Conservation (phyloP, 345 rosid genomes). For the Excoecaria agallocha region DNA sequence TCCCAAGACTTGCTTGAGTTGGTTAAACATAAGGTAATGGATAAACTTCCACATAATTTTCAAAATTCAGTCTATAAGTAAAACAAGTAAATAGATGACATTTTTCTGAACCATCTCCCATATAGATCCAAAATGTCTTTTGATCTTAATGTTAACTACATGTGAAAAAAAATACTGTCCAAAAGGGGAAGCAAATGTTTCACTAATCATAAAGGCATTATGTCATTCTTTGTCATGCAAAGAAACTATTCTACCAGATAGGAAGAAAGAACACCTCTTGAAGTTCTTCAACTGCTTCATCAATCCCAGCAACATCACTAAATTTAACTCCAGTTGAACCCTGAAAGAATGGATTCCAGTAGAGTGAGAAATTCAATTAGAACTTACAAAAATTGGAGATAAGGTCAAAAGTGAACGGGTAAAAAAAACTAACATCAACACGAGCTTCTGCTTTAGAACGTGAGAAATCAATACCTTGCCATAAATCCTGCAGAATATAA, state of each 20-base stretch:
- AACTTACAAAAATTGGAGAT: slow-evolving; percentile 8
- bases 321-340: slow-evolving; percentile 95
- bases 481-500: slow-evolving; percentile 61
- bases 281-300: slow-evolving; percentile 97
- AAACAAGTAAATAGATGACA: neutral
- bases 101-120: neutral
- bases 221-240: neutral
- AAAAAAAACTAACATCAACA: slow-evolving; percentile 74
- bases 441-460: slow-evolving; percentile 98
- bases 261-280: slow-evolving; percentile 63
- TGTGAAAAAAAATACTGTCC: neutral
- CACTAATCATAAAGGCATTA: neutral
- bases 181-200: neutral
- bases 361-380: slow-evolving; percentile 21
- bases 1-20: neutral
- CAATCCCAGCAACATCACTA: slow-evolving; percentile 91
- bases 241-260: slow-evolving; percentile 9
- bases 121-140: neutral
- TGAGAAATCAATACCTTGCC: slow-evolving; percentile 97
- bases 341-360: slow-evolving; percentile 37
- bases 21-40: neutral
- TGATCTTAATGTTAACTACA: neutral
- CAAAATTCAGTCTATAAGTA: neutral
- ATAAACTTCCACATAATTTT: neutral
- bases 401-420: neutral